These are phyloP conservation scores for Nadsonia commutata DNA, from an alignment of 1,139 yeast genomes.

Conservation along the genomic window DNA sequence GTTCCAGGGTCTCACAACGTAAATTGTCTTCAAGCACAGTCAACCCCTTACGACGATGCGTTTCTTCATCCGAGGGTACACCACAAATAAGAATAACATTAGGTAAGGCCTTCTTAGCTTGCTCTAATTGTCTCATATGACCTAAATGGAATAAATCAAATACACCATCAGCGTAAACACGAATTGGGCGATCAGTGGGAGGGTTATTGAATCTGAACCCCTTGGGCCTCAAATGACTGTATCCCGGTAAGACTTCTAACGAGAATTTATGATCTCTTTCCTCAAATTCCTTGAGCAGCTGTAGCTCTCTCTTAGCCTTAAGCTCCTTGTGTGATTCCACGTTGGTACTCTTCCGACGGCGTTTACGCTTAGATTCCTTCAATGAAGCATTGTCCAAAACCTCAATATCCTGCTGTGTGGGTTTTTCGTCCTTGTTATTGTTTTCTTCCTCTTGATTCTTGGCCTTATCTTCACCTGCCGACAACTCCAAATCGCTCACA, in stretches of 20 bases:
- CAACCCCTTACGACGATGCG: conserved; percentile 84
- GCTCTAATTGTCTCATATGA: conserved; percentile 94
- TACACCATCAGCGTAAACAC: conserved; percentile 95
- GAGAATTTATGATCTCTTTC: conserved; percentile 38
- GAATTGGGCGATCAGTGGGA: conserved; percentile 70
- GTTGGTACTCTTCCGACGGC: background rate
- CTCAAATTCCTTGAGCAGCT: conserved; percentile 8
- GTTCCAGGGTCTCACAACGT: conserved; percentile 74
- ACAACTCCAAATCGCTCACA: conserved; percentile 1
- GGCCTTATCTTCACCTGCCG: background rate
- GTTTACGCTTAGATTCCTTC: background rate
- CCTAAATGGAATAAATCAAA: conserved; percentile 94
- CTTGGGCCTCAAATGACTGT: conserved; percentile 24
- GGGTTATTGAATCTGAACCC: conserved; percentile 54
- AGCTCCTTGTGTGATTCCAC: background rate
- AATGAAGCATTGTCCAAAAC: conserved; percentile 1
- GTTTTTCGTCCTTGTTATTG: conserved; percentile 1
- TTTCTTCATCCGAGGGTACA: conserved; percentile 75
- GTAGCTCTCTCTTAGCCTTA: conserved; percentile 1
- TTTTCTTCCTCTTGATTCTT: background rate
- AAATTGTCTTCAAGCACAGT: conserved; percentile 83
- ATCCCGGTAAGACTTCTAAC: conserved; percentile 33
- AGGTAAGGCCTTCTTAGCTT: conserved; percentile 84
- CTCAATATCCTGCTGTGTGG: conserved; percentile 2
- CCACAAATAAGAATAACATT: conserved; percentile 82